Percentiles rank a stretch among this genome's conserved stretches.
These are phyloP conservation scores for Leishmania major DNA, from an alignment of 208 protist genomes.

Conservation along the genomic window DNA sequence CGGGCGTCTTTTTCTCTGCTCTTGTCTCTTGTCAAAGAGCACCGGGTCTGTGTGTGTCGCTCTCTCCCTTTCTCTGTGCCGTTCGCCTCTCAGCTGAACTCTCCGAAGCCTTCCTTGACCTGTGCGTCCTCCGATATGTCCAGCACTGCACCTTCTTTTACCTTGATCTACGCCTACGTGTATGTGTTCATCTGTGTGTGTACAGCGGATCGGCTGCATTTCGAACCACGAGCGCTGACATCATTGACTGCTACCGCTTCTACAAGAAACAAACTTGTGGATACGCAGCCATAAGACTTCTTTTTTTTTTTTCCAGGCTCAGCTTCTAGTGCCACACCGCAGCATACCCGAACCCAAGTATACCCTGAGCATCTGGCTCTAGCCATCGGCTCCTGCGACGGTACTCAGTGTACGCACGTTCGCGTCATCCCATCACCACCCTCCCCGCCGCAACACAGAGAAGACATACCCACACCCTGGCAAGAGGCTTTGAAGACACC, in stretches of 20 bases:
- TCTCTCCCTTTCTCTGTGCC: background rate
- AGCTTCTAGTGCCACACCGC: background rate
- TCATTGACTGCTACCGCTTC: background rate
- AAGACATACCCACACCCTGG: background rate
- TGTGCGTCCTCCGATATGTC: background rate
- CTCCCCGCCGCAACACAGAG: background rate
- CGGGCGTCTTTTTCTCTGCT: background rate
- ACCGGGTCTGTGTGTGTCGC: background rate
- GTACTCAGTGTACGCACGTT: background rate
- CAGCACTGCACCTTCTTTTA: background rate
- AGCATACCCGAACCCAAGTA: background rate
- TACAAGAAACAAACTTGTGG: background rate
- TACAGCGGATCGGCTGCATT: background rate
- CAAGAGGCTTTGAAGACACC: background rate
- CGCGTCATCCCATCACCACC: background rate
- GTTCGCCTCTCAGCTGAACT: background rate
- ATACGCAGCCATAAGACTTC: background rate
- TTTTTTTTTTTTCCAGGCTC: background rate
- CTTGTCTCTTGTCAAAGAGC: background rate
- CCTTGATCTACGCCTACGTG: background rate
- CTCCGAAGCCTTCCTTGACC: background rate
- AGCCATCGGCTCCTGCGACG: background rate
- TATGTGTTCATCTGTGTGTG: background rate
- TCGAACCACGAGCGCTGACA: background rate
- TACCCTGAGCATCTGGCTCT: background rate